phyloP scores from a whole-genome alignment of 306 rosid genomes.

The Cotoneaster glaucophyllus region DNA sequence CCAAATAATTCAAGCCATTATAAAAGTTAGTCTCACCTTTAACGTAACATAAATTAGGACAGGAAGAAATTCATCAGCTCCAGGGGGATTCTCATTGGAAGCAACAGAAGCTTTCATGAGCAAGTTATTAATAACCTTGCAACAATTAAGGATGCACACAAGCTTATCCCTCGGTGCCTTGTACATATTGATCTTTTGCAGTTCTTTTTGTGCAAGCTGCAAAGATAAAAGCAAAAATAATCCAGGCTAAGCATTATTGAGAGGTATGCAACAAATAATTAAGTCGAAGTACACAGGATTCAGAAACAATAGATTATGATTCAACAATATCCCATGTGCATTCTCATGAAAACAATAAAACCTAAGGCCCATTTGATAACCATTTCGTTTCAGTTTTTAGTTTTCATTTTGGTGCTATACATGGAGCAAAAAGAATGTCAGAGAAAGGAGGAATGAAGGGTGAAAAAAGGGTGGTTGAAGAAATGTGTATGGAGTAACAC shows the following conservation, averaged over 20 bases:
- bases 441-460: too few relatives aligned
- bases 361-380: not conserved
- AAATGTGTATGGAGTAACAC: not conserved
- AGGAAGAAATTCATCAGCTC: constrained; percentile 99
- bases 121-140: constrained; percentile 91
- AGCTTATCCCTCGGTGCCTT: constrained; percentile 99
- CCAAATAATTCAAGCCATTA: constrained; percentile 1
- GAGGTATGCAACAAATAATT: not conserved
- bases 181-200: constrained; percentile 93
- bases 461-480: too few relatives aligned
- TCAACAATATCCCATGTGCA: not conserved
- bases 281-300: not conserved
- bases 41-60: constrained; percentile 89
- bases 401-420: not conserved
- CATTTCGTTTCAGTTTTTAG: not conserved
- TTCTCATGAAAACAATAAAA: not conserved
- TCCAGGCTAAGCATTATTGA: constrained; percentile 17
- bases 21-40: constrained; percentile 36
- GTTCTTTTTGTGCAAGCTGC: constrained; percentile 98
- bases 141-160: constrained; percentile 84
- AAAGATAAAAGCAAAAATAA: constrained; percentile 15
- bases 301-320: not conserved
- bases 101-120: constrained; percentile 79
- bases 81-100: constrained; percentile 72
- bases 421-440: too few relatives aligned